Base-by-base conservation (phyloP, 495 filamentous ascomycete species). In the Talaromyces adpressus region DNA sequence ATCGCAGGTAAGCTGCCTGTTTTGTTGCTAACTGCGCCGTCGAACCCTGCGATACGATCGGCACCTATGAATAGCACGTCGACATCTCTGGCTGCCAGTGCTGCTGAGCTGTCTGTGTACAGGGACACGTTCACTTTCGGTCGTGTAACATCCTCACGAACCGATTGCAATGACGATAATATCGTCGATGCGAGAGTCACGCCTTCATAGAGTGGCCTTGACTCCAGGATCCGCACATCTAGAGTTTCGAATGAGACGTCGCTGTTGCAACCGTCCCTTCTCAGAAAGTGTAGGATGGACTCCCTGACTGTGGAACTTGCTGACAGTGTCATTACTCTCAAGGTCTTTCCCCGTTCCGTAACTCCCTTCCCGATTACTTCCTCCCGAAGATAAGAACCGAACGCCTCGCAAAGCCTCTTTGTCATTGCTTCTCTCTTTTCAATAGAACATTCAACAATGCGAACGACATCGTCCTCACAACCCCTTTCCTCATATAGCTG, bases 121-220 rank as follows among this genome's bases (percentile, higher is more conserved):
- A 91, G 32, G 0, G 75, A 80, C 7, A 89, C 67, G 2, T 69
- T 66, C 0, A 81, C 41, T 1, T 67, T 64, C 22, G 66, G 63
- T 22, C 62, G 52, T 0, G 66, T 9, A 36, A 63, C 34, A 59
- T 57, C 34, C 23, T 25, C n/a, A 27, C 27, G 36, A 4, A 69
- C 69, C 0, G 64, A 62, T 39, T 73, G 54, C 23, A 79, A 68
- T 1, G 66, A 63, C 1, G 72, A 66, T 0, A 83, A 65, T 1
- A 89, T 56, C 0, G 75, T 75, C 1, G 76, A 75, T 2, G 83
- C 82, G 29, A 88, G 71, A 12, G 75, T 79, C 6, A 84, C 82
- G 11, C 88, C 88, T 72, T 91, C 88, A 65, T 75, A 88, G 6
- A 85, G 75, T 0, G 87, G 88, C 3, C 87, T 78, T 6, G 88